Evolutionary conservation across 2,329 filamentous ascomycete genomes (phyloP).

Genomic region (Epichloe glyceriae): DNA sequence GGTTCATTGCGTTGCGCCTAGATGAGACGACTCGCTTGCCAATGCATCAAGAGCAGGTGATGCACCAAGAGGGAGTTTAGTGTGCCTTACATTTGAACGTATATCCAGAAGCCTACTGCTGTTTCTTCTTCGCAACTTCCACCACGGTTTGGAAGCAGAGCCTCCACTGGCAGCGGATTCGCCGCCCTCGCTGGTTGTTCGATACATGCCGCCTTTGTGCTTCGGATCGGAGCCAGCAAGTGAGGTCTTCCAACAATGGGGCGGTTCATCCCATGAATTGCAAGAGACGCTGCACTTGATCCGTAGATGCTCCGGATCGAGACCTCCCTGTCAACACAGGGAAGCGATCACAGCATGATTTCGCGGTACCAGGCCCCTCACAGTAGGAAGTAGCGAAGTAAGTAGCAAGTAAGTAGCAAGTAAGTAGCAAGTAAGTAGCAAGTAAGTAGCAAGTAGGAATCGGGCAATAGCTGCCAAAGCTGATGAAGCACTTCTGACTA

Average conservation of each 20-base stretch:
- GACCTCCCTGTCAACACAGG: neutral
- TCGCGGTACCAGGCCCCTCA: too few species aligned
- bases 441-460: too few species aligned
- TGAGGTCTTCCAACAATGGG: too few species aligned
- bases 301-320: too few species aligned
- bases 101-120: neutral
- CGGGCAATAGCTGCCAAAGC: too few species aligned
- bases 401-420: too few species aligned
- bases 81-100: neutral
- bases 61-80: neutral
- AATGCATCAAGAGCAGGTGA: neutral
- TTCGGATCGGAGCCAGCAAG: too few species aligned
- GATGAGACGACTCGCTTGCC: neutral
- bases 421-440: too few species aligned
- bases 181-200: constrained; percentile 16
- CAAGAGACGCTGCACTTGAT: too few species aligned
- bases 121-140: constrained; percentile 4
- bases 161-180: constrained; percentile 5
- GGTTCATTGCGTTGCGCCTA: neutral
- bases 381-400: too few species aligned
- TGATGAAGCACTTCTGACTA: too few species aligned
- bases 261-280: too few species aligned
- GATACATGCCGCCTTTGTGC: constrained; percentile 9
- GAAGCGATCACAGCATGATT: neutral
- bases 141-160: constrained; percentile 11